These are phyloP conservation scores for Fusarium neocosmosporiellum DNA, from an alignment of 2,329 filamentous ascomycete species.

Conservation along the genomic window DNA sequence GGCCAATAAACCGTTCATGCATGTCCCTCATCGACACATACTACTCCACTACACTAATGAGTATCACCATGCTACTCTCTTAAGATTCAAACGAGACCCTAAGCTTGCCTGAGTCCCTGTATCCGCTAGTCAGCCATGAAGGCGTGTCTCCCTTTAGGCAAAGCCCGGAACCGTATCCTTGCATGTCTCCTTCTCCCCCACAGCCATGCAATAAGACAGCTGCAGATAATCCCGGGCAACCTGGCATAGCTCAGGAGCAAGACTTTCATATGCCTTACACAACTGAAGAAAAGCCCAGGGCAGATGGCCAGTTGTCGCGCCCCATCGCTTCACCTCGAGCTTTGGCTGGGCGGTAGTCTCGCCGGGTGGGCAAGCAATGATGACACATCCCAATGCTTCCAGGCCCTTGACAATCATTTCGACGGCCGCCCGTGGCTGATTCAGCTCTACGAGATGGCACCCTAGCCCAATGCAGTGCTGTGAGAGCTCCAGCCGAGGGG, in stretches of 20 bases:
- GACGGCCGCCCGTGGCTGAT: not conserved
- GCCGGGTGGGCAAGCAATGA: constrained; percentile 2
- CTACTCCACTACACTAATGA: not conserved
- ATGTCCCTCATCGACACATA: not conserved
- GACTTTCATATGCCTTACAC: not conserved
- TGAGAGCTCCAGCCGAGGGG: constrained; percentile 1
- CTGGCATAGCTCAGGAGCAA: not conserved
- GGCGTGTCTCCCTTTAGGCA: not conserved
- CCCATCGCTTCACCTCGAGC: constrained; percentile 17
- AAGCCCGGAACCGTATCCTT: not conserved
- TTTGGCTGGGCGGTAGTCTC: not conserved
- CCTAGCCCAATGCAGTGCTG: not conserved
- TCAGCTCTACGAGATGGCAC: not conserved
- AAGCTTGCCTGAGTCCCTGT: not conserved
- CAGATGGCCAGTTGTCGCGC: not conserved
- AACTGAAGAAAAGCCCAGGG: constrained; percentile 8
- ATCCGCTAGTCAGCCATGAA: too few species aligned
- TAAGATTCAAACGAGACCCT: not conserved
- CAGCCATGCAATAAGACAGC: not conserved
- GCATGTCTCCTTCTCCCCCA: constrained; percentile 1
- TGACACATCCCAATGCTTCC: constrained; percentile 1
- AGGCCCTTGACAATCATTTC: constrained; percentile 6
- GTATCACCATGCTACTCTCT: not conserved
- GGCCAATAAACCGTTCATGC: too few species aligned
- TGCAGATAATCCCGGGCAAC: not conserved